phyloP scores from a whole-genome alignment of 2,329 filamentous ascomycete species.

The Colletotrichum acutatum region DNA sequence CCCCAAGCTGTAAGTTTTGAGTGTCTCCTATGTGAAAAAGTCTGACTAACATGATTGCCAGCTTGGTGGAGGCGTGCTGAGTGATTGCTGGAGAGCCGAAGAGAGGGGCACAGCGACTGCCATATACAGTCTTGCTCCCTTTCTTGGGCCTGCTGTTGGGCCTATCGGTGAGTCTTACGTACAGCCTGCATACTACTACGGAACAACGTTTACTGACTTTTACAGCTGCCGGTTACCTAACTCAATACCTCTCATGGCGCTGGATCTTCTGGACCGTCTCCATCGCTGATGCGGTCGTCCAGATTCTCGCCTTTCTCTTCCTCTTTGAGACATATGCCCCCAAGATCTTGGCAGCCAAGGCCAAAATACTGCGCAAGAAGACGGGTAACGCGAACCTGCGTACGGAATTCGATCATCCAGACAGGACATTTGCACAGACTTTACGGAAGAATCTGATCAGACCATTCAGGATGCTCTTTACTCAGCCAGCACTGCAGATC shows the following conservation, averaged over 20 bases:
- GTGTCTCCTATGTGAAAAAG: fast-evolving
- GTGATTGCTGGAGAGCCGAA: constrained; percentile 59
- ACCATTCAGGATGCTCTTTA: constrained; percentile 59
- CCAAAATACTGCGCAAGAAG: constrained; percentile 40
- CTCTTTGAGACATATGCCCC: constrained; percentile 52
- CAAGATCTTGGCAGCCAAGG: constrained; percentile 44
- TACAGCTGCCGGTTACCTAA: constrained; percentile 51
- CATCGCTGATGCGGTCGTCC: constrained; percentile 48
- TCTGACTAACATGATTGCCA: background rate
- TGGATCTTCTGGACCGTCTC: constrained; percentile 57
- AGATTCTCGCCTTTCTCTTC: constrained; percentile 49
- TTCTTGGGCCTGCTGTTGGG: constrained; percentile 55
- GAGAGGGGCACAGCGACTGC: constrained; percentile 47
- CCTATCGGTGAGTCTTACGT: constrained; percentile 46
- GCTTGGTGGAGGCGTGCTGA: constrained; percentile 57
- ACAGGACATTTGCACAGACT: constrained; percentile 39
- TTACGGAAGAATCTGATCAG: constrained; percentile 51
- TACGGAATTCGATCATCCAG: constrained; percentile 44
- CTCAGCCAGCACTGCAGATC: constrained; percentile 62
- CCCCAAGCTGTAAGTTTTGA: constrained; percentile 53
- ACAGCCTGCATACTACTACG: too few relatives aligned
- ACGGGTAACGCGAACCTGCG: constrained; percentile 42
- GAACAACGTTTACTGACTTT: background rate
- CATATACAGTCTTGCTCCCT: constrained; percentile 52
- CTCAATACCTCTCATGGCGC: constrained; percentile 51